Conservation (phyloP, 139 green algal genomes). For the Micromonas commoda region DNA sequence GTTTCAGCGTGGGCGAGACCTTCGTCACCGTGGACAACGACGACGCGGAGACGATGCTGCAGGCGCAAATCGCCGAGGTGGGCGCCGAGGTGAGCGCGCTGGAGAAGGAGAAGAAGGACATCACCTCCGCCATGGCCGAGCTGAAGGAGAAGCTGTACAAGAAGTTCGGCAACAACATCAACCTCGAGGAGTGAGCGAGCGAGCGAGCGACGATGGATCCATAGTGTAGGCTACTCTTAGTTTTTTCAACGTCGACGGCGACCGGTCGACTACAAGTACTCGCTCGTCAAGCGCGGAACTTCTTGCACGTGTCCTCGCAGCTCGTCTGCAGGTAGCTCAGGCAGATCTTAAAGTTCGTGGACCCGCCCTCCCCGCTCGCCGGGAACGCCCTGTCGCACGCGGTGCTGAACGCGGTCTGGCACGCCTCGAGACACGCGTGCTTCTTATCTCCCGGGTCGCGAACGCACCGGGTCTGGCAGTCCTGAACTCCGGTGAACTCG, state of each 20-base stretch:
- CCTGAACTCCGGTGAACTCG: slow-evolving; percentile 29
- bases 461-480: slow-evolving; percentile 32
- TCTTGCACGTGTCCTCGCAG: background rate
- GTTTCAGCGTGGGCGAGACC: slow-evolving; percentile 58
- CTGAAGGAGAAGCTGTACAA: slow-evolving; percentile 64
- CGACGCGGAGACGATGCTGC: slow-evolving; percentile 51
- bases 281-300: too few species aligned
- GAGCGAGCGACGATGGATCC: background rate
- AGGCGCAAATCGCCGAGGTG: slow-evolving; percentile 22
- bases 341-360: slow-evolving; percentile 10
- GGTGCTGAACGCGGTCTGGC: slow-evolving; percentile 28
- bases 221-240: background rate
- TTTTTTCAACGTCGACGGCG: too few species aligned
- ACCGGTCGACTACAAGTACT: too few species aligned
- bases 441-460: slow-evolving; percentile 19
- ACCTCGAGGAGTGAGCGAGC: slow-evolving; percentile 54
- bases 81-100: slow-evolving; percentile 28
- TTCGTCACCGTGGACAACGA: slow-evolving; percentile 50
- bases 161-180: slow-evolving; percentile 71
- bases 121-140: slow-evolving; percentile 46
- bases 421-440: slow-evolving; percentile 30
- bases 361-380: background rate
- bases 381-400: slow-evolving; percentile 30
- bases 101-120: slow-evolving; percentile 43
- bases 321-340: slow-evolving; percentile 1